Evolutionary conservation across 2,329 filamentous ascomycete genomes (phyloP).

Genomic region (Verticillium longisporum): DNA sequence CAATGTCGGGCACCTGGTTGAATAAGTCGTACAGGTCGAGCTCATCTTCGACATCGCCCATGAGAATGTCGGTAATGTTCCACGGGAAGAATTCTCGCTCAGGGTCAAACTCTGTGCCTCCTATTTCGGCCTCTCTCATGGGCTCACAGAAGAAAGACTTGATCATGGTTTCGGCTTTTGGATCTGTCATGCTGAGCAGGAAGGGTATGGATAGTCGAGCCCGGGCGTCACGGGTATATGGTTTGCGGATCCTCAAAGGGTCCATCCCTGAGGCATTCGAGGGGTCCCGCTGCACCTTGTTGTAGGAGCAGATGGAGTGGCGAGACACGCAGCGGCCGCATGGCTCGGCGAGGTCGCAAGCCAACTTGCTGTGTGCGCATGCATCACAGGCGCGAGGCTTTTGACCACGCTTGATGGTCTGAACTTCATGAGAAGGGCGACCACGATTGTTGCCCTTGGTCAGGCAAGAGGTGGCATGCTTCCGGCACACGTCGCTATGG

Average conservation of each 20-base stretch:
- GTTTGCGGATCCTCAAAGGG: neutral
- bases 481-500: slow-evolving; percentile 17
- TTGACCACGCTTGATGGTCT: slow-evolving; percentile 17
- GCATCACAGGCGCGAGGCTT: slow-evolving; percentile 19
- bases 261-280: neutral
- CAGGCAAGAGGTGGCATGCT: slow-evolving; percentile 16
- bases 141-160: slow-evolving; percentile 11
- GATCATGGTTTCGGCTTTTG: slow-evolving; percentile 16
- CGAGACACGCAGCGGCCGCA: slow-evolving; percentile 18
- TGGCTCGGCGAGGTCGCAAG: slow-evolving; percentile 17
- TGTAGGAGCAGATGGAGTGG: slow-evolving; percentile 13
- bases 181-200: slow-evolving; percentile 17
- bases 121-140: slow-evolving; percentile 4
- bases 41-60: slow-evolving; percentile 3
- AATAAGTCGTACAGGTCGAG: slow-evolving; percentile 3
- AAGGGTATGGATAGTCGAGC: slow-evolving; percentile 16
- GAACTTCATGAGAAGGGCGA: slow-evolving; percentile 2
- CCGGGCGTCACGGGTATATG: slow-evolving; percentile 4
- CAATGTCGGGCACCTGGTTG: neutral
- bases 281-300: slow-evolving; percentile 2
- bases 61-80: slow-evolving; percentile 6
- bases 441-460: slow-evolving; percentile 8
- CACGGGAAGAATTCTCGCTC: slow-evolving; percentile 8
- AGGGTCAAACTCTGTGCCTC: neutral
- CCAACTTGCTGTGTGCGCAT: slow-evolving; percentile 20